Evolutionary conservation across 805 yeast species (phyloP), one percentile per base, ranked within the genome.

Genomic region (Teunomyces pallodes): DNA sequence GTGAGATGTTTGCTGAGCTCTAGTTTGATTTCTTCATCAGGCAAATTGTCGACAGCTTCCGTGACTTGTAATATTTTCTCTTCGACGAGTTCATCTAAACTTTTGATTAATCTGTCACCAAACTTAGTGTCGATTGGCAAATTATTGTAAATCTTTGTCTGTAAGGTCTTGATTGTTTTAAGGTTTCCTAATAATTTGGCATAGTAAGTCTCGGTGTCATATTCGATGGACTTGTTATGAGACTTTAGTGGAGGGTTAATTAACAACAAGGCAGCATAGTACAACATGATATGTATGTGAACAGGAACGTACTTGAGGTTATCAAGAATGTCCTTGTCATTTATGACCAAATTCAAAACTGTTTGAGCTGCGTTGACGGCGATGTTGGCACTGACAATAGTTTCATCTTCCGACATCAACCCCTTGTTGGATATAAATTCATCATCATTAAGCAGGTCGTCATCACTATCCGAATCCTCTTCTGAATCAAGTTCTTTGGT

Each of bases 281-380:
- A 84, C 9, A 83, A 64, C 88, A 84, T 84, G 45, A 84, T 75
- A 58, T 83, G 87, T 36, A 84, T 81, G 59, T 84, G 89, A n/a
- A 83, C 79, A 0, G 90, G 90, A 16, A 83, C 85, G 55, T 80
- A 84, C 55, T 75, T 76, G 50, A 84, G 66, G 41, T 82, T 80
- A 7, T 74, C 68, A 26, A 76, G 60, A 30, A 84, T 80, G 58
- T 84, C 89, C 9, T 70, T 65, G 59, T 84, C 90, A 42, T 75
- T 76, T 3, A 83, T 66, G 0, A 82, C 84, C 46, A 83, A 64
- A 48, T 80, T 81, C 43, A 84, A 60, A 0, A 84, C 83, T 0
- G 85, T 80, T 43, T 76, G 76, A 0, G 90, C 90, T 0, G 90
- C 84, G 31, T 79, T 74, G 5, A 78, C 58, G 0, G 90, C 87